These are phyloP conservation scores for Tetracentron sinense DNA, from an alignment of 164 flowering plant species.

Conservation along the genomic window DNA sequence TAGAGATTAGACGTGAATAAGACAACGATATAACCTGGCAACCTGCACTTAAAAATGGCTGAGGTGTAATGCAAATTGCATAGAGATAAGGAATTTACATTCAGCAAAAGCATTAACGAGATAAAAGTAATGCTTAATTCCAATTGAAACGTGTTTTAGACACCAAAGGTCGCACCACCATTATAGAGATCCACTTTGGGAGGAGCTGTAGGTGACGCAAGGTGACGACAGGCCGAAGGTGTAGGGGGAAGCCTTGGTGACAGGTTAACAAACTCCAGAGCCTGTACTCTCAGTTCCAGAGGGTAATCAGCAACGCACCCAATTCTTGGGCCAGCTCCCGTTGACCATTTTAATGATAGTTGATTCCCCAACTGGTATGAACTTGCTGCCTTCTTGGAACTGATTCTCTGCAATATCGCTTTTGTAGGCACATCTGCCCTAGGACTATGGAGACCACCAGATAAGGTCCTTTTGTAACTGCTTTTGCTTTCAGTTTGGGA, in stretches of 20 bases:
- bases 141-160: too few relatives aligned
- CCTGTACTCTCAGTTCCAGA: conserved; percentile 54
- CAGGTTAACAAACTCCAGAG: conserved; percentile 65
- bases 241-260: conserved; percentile 51
- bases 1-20: too few relatives aligned
- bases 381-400: conserved; percentile 56
- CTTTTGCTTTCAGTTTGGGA: conserved; percentile 18
- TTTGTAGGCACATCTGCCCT: conserved; percentile 57
- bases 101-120: background rate
- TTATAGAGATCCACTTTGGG: background rate
- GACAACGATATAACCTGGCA: too few relatives aligned
- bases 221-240: conserved; percentile 21
- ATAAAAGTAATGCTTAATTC: too few relatives aligned
- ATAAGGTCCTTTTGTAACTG: conserved; percentile 59
- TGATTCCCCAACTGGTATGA: conserved; percentile 78
- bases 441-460: conserved; percentile 79
- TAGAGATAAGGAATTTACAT: background rate
- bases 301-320: conserved; percentile 92
- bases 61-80: background rate
- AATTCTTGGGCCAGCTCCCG: conserved; percentile 86
- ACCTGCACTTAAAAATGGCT: too few relatives aligned
- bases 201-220: conserved; percentile 12
- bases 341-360: conserved; percentile 65
- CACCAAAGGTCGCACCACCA: conserved; percentile 5
- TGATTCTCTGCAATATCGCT: conserved; percentile 67